phyloP scores from a whole-genome alignment of 108 stramenopile species.

The Cyclotella cryptica region DNA sequence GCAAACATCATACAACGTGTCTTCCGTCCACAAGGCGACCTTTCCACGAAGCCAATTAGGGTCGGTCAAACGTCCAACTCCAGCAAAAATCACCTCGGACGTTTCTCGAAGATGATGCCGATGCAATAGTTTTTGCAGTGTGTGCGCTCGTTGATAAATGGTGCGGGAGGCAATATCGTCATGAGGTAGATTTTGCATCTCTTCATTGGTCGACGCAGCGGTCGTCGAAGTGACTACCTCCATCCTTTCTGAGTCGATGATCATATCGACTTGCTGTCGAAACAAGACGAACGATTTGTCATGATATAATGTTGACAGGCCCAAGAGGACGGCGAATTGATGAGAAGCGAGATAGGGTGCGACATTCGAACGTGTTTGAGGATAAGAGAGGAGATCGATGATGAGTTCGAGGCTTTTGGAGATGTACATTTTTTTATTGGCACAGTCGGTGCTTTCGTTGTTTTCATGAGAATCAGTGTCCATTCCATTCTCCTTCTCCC shows the following conservation, averaged over 20 bases:
- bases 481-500: constrained; percentile 1
- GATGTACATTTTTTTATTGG: constrained; percentile 15
- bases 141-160: constrained; percentile 48
- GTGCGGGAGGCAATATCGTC: constrained; percentile 8
- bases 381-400: constrained; percentile 46
- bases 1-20: constrained; percentile 71
- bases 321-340: constrained; percentile 33
- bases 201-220: background rate
- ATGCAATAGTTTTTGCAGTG: constrained; percentile 71
- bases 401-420: constrained; percentile 49
- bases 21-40: constrained; percentile 60
- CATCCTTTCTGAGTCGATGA: constrained; percentile 43
- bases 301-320: constrained; percentile 32
- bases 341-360: constrained; percentile 40
- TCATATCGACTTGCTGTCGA: constrained; percentile 44
- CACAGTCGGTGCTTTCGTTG: background rate
- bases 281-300: constrained; percentile 23
- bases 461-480: background rate
- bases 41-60: constrained; percentile 40
- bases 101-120: constrained; percentile 53
- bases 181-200: background rate
- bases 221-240: constrained; percentile 18
- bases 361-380: constrained; percentile 43
- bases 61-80: constrained; percentile 52
- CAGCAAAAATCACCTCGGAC: constrained; percentile 65